Percentiles rank a stretch among this genome's conserved stretches.
Conservation (phyloP, 768 basidiomycete genomes). For the Psilocybe cyanescens region DNA sequence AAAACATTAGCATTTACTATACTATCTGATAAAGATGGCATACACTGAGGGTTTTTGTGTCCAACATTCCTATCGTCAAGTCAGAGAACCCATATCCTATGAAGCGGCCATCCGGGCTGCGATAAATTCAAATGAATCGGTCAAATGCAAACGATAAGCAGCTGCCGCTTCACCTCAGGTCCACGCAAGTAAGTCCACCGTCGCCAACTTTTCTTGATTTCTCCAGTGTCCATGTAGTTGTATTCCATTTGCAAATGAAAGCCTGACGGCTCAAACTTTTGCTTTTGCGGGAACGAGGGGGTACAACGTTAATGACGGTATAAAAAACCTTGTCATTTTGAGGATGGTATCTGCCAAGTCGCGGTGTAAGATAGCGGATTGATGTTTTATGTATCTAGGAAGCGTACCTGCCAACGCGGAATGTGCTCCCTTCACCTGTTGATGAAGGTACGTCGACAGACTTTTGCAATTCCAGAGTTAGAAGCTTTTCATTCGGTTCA, state of each 20-base stretch:
- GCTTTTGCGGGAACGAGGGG: constrained; percentile 57
- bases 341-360: constrained; percentile 58
- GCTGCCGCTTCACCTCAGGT: constrained; percentile 68
- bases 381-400: not conserved
- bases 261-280: constrained; percentile 62
- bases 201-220: constrained; percentile 76
- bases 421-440: constrained; percentile 56
- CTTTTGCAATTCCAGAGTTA: constrained; percentile 45
- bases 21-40: constrained; percentile 25
- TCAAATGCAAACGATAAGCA: constrained; percentile 2
- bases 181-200: constrained; percentile 85
- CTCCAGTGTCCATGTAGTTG: constrained; percentile 66
- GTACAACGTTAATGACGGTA: constrained; percentile 70
- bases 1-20: not conserved
- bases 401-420: constrained; percentile 64
- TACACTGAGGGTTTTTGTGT: constrained; percentile 78
- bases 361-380: not conserved
- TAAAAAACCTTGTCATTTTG: constrained; percentile 56
- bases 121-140: constrained; percentile 7
- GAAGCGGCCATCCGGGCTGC: constrained; percentile 78
- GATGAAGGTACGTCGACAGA: constrained; percentile 59
- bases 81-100: constrained; percentile 90
- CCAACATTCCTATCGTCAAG: constrained; percentile 81
- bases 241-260: constrained; percentile 76
- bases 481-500: constrained; percentile 17